A percentile compares a stretch with the other conserved stretches of the same genome.
These are phyloP conservation scores for Triangularia setosa DNA, from an alignment of 2,329 filamentous ascomycete genomes.

Conservation along the genomic window DNA sequence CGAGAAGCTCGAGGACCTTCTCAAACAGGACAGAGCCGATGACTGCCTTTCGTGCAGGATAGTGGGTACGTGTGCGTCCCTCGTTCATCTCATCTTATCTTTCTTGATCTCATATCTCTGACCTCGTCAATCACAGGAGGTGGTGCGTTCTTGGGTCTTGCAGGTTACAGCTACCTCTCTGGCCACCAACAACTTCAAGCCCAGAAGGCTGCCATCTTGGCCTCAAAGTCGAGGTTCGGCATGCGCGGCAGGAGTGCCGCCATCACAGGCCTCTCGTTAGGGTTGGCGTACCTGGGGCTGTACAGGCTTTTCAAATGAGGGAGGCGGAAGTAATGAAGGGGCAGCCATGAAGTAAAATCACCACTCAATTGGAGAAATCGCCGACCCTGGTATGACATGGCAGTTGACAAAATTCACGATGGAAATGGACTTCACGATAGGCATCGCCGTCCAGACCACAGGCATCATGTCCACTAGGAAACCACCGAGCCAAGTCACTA, in stretches of 20 bases:
- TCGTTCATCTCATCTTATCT: not conserved
- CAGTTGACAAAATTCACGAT: no score
- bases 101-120: not conserved
- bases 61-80: constrained; percentile 53
- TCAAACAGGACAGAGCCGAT: constrained; percentile 53
- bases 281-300: constrained; percentile 65
- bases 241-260: constrained; percentile 66
- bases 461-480: not conserved
- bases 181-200: constrained; percentile 67
- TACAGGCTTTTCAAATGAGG: constrained; percentile 62
- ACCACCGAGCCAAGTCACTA: not conserved
- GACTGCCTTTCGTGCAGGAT: constrained; percentile 70
- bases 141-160: constrained; percentile 70
- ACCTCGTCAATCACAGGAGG: constrained; percentile 50
- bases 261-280: constrained; percentile 63
- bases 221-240: constrained; percentile 67
- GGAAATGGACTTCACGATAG: not conserved
- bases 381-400: no score
- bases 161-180: constrained; percentile 72
- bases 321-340: not conserved
- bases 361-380: not conserved
- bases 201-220: constrained; percentile 62
- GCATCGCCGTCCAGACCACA: not conserved
- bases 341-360: not conserved
- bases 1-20: constrained; percentile 56